Evolutionary conservation across 306 rosid genomes (phyloP).

Genomic region (Fragaria ananassa): DNA sequence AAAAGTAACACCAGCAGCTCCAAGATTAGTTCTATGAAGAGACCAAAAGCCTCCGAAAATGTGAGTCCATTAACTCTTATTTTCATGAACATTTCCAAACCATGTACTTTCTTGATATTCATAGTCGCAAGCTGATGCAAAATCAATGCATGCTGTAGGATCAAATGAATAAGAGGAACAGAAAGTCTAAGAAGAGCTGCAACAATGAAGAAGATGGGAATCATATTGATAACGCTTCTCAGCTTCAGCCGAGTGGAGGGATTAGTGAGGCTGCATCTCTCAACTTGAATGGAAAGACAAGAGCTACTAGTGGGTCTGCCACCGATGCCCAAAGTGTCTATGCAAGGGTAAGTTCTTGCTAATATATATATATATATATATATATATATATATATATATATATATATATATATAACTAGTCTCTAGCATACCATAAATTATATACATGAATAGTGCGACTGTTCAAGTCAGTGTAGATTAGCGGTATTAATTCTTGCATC

Average conservation of each 20-base stretch:
- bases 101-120: neutral
- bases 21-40: slow-evolving; percentile 35
- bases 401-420: neutral
- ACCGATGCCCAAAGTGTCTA: slow-evolving; percentile 79
- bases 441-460: neutral
- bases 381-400: neutral
- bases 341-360: slow-evolving; percentile 55
- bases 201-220: slow-evolving; percentile 42
- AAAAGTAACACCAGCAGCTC: neutral
- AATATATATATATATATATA: neutral
- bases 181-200: slow-evolving; percentile 45
- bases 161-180: slow-evolving; percentile 36
- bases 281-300: slow-evolving; percentile 44
- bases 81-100: neutral
- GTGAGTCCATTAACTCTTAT: slow-evolving; percentile 27
- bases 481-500: neutral
- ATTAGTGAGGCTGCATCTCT: slow-evolving; percentile 21
- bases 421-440: neutral
- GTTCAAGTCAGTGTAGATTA: neutral
- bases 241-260: slow-evolving; percentile 33
- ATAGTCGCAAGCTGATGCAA: slow-evolving; percentile 7
- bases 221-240: neutral
- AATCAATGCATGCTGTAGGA: slow-evolving; percentile 29
- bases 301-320: slow-evolving; percentile 55
- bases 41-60: slow-evolving; percentile 40